A percentile compares a stretch with the other conserved stretches of the same genome.
Evolutionary conservation across 2,329 filamentous ascomycete genomes (phyloP).

Genomic region (Trichoderma pleuroti): DNA sequence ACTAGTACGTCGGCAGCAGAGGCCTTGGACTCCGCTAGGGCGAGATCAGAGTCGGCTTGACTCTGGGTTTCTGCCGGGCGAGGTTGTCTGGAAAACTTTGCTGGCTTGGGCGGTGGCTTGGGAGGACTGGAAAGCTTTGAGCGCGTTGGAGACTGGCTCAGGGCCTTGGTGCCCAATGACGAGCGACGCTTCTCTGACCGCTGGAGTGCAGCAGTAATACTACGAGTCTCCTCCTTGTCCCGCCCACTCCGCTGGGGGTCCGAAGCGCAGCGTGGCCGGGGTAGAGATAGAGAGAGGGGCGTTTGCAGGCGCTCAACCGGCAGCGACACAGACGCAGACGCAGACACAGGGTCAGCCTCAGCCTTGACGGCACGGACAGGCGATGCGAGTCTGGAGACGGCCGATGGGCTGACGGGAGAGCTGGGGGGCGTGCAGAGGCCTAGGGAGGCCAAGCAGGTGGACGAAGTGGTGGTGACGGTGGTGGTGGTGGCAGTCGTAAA

Average conservation of each 20-base stretch:
- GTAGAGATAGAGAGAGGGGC: constrained; percentile 14
- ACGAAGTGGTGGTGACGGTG: not conserved
- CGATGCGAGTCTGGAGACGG: constrained; percentile 9
- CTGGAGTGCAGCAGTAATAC: constrained; percentile 13
- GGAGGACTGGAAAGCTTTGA: constrained; percentile 16
- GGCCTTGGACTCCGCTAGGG: constrained; percentile 31
- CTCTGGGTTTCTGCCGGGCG: constrained; percentile 4
- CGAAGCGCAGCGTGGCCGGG: constrained; percentile 16
- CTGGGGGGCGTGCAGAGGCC: constrained; percentile 8
- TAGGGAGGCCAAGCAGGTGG: not conserved
- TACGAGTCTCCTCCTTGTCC: constrained; percentile 14
- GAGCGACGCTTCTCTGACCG: constrained; percentile 18
- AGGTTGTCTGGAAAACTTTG: constrained; percentile 14
- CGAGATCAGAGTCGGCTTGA: constrained; percentile 23
- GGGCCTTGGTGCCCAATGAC: constrained; percentile 23
- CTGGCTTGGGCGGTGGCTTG: constrained; percentile 14
- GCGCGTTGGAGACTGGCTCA: constrained; percentile 11
- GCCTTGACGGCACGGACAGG: not conserved
- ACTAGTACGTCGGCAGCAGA: constrained; percentile 34
- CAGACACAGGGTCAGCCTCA: not conserved
- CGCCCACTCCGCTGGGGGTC: constrained; percentile 13
- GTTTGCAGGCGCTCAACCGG: constrained; percentile 7
- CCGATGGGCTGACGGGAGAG: constrained; percentile 4
- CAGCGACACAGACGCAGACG: not conserved
- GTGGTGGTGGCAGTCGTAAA: not conserved